Percentiles rank a stretch among this genome's conserved stretches.
Evolutionary conservation across 2,329 filamentous ascomycete genomes (phyloP).

Genomic region (Aspergillus novoparasiticus): DNA sequence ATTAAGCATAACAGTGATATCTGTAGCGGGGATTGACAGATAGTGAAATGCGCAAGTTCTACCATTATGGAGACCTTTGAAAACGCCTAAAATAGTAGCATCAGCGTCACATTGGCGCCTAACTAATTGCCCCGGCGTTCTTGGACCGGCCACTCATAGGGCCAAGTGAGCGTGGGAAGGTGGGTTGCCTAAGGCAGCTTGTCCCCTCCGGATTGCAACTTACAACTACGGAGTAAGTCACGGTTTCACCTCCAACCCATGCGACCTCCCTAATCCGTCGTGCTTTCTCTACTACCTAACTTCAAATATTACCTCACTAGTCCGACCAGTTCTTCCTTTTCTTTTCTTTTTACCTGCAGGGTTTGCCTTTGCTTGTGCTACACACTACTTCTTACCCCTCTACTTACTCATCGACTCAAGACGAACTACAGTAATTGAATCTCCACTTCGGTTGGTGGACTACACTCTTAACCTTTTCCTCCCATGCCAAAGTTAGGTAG

Average conservation of each 20-base stretch:
- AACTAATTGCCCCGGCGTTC: neutral
- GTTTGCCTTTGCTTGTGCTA: neutral
- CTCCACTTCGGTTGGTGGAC: neutral
- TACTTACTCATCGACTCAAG: neutral
- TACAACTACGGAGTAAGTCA: neutral
- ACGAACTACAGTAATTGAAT: constrained; percentile 4
- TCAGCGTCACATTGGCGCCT: neutral
- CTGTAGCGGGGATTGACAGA: neutral
- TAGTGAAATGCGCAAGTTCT: neutral
- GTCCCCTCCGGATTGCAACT: constrained; percentile 1
- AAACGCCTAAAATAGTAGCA: neutral
- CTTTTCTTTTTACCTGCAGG: constrained; percentile 5
- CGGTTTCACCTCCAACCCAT: constrained; percentile 1
- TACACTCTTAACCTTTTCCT: neutral
- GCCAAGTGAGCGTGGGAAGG: neutral
- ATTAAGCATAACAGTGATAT: neutral
- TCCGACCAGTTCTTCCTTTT: neutral
- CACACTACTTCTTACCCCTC: neutral
- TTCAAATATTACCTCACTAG: neutral
- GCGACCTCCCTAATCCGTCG: constrained; percentile 11
- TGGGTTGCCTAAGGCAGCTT: neutral
- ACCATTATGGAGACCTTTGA: neutral
- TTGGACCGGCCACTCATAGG: neutral
- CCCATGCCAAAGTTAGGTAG: constrained; percentile 1
- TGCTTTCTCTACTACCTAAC: constrained; percentile 1